Evolutionary conservation across 2,329 filamentous ascomycete species (phyloP).

Genomic region (Diaporthe ampelina): DNA sequence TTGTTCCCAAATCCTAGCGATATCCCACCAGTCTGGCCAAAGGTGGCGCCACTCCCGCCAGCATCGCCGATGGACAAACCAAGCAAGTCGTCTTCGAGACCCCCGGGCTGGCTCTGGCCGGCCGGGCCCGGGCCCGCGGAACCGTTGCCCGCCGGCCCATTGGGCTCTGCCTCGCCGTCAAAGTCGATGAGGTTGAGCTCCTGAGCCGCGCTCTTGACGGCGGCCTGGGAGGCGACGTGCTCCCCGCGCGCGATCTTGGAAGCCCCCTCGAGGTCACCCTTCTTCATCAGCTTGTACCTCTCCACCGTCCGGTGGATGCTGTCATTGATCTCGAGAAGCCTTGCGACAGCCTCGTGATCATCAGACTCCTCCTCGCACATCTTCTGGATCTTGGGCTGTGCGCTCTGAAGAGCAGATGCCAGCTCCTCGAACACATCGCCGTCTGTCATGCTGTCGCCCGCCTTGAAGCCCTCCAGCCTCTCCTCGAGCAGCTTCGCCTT

Average conservation of each 20-base stretch:
- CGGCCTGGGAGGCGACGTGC: conserved; percentile 52
- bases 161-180: conserved; percentile 73
- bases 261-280: conserved; percentile 89
- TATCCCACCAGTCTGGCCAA: conserved; percentile 84
- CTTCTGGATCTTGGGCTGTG: conserved; percentile 98
- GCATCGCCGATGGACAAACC: conserved; percentile 85
- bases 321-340: conserved; percentile 97
- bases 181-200: conserved; percentile 97
- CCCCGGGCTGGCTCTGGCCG: conserved; percentile 64
- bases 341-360: conserved; percentile 94
- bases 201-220: conserved; percentile 73
- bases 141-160: conserved; percentile 54
- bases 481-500: conserved; percentile 95
- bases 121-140: conserved; percentile 49
- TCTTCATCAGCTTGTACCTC: conserved; percentile 95
- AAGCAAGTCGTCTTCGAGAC: conserved; percentile 90
- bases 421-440: conserved; percentile 85
- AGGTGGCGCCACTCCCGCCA: conserved; percentile 56
- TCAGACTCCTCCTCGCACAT: conserved; percentile 99
- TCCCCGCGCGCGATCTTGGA: conserved; percentile 87
- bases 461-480: conserved; percentile 86
- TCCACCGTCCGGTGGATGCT: conserved; percentile 98
- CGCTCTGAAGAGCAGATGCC: conserved; percentile 88
- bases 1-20: conserved; percentile 83
- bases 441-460: conserved; percentile 82